A percentile compares a stretch with the other conserved stretches of the same genome.
These are phyloP conservation scores for Corynascus novoguineensis DNA, from an alignment of 495 filamentous ascomycete species.

Conservation along the genomic window DNA sequence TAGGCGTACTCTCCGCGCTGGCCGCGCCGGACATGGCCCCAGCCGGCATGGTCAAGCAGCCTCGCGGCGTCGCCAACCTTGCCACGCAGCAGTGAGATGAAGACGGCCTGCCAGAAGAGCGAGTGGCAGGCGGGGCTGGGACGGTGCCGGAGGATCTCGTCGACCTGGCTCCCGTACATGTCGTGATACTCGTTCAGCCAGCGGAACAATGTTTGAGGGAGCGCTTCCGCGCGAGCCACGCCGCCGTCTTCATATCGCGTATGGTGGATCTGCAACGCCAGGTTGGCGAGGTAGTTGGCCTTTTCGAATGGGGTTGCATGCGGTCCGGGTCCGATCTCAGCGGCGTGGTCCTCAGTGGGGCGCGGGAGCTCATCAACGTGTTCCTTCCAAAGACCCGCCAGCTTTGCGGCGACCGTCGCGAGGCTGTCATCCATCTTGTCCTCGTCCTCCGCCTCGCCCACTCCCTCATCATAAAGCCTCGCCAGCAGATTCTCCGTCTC, in stretches of 20 bases:
- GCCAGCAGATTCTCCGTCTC: slow-evolving; percentile 50
- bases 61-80: slow-evolving; percentile 56
- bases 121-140: slow-evolving; percentile 67
- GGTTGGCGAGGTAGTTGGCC: slow-evolving; percentile 63
- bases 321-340: slow-evolving; percentile 59
- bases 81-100: slow-evolving; percentile 62
- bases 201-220: slow-evolving; percentile 68
- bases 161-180: slow-evolving; percentile 53
- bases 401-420: slow-evolving; percentile 48
- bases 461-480: slow-evolving; percentile 53
- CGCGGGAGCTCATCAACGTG: slow-evolving; percentile 43
- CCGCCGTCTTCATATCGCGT: slow-evolving; percentile 48
- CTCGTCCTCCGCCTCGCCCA: slow-evolving; percentile 47
- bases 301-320: slow-evolving; percentile 56
- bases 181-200: slow-evolving; percentile 72
- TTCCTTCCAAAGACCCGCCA: slow-evolving; percentile 55
- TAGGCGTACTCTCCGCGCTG: slow-evolving; percentile 57
- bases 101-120: slow-evolving; percentile 76
- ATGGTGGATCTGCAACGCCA: slow-evolving; percentile 71
- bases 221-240: slow-evolving; percentile 36
- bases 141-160: slow-evolving; percentile 52
- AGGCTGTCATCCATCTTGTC: slow-evolving; percentile 51
- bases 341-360: slow-evolving; percentile 46
- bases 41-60: slow-evolving; percentile 65
- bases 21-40: slow-evolving; percentile 56